phyloP scores from a whole-genome alignment of 805 yeast genomes.

The Pachysolen tannophilus region DNA sequence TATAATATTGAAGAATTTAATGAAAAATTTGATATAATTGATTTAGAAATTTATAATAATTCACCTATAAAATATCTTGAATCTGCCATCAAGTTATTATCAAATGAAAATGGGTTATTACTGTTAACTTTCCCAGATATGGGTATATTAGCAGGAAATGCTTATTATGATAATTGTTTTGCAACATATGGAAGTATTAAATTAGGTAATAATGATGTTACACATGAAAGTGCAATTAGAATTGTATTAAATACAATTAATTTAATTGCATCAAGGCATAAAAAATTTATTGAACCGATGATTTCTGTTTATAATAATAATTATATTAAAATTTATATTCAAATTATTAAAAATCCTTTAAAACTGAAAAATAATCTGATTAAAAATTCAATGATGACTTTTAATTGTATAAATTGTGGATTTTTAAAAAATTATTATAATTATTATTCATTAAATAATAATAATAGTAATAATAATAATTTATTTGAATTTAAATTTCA shows the following conservation, averaged over 20 bases:
- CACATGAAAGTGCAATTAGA: conserved; percentile 90
- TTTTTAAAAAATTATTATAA: neutral
- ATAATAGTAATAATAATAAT: too few relatives aligned
- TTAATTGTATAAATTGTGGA: conserved; percentile 3
- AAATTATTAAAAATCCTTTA: neutral
- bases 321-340: neutral
- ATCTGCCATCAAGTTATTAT: too few relatives aligned
- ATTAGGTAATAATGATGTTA: conserved; percentile 77
- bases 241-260: conserved; percentile 70
- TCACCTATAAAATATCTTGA: too few relatives aligned
- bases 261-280: conserved; percentile 80
- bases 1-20: neutral
- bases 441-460: neutral
- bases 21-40: conserved; percentile 4
- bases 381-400: neutral
- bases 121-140: conserved; percentile 94
- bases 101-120: conserved; percentile 74
- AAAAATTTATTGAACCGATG: conserved; percentile 77
- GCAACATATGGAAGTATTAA: conserved; percentile 67
- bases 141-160: conserved; percentile 93
- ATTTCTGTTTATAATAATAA: conserved; percentile 29
- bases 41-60: conserved; percentile 4
- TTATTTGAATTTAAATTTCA: neutral
- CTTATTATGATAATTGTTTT: conserved; percentile 94
- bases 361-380: neutral